A percentile compares a stretch with the other conserved stretches of the same genome.
Evolutionary conservation across 306 rosid genomes (phyloP).

Genomic region (Citrullus colocynthis): DNA sequence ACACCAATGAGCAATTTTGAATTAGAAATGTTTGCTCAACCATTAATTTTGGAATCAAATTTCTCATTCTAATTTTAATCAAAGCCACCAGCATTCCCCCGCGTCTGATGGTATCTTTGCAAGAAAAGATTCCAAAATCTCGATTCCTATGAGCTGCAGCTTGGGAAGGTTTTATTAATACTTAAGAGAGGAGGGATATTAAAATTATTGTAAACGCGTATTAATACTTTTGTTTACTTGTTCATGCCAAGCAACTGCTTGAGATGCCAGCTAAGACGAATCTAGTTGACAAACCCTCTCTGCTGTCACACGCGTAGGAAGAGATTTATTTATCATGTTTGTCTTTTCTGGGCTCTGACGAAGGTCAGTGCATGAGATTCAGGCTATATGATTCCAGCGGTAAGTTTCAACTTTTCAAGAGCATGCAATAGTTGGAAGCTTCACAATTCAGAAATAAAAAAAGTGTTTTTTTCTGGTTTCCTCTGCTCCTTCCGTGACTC

Average conservation of each 20-base stretch:
- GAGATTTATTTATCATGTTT: background rate
- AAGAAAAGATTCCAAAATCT: background rate
- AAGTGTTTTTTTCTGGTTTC: background rate
- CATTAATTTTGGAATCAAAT: background rate
- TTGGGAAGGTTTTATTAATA: background rate
- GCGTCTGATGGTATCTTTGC: background rate
- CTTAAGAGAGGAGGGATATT: background rate
- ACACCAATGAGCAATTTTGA: no score
- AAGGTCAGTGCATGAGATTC: background rate
- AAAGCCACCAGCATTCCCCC: background rate
- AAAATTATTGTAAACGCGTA: background rate
- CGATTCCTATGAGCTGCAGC: background rate
- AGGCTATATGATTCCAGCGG: background rate
- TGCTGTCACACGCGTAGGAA: background rate
- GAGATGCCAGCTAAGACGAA: background rate
- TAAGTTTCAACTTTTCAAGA: background rate
- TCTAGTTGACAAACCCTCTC: background rate
- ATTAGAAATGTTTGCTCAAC: background rate
- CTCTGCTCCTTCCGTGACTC: conserved; percentile 2
- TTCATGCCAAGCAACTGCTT: background rate
- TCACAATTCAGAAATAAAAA: background rate
- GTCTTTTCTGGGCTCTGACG: background rate
- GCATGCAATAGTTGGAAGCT: background rate
- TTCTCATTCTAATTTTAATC: background rate
- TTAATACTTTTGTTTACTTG: background rate